These are phyloP conservation scores for Cladophialophora chaetospira DNA, from an alignment of 2,329 filamentous ascomycete species.

Conservation along the genomic window DNA sequence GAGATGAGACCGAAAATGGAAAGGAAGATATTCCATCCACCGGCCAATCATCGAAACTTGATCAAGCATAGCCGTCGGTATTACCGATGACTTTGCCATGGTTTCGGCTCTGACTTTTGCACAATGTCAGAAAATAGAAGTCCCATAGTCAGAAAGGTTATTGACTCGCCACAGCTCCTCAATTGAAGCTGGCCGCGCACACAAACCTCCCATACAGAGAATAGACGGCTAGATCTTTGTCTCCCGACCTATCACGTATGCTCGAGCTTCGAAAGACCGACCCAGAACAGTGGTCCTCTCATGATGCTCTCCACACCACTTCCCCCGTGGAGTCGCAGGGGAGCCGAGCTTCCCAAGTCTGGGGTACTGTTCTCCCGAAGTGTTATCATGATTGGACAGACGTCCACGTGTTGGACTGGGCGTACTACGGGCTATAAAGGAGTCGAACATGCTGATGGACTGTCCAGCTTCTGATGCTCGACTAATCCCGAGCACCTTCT, in stretches of 20 bases:
- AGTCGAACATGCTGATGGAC: background rate
- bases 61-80: too few relatives aligned
- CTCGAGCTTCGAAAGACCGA: background rate
- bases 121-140: background rate
- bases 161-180: background rate
- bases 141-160: background rate
- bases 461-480: background rate
- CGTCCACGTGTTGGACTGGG: background rate
- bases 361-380: background rate
- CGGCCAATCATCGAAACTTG: background rate
- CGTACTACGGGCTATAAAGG: background rate
- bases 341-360: slow-evolving; percentile 7
- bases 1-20: background rate
- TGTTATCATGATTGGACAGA: background rate
- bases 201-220: background rate
- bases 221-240: background rate
- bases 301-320: background rate
- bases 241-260: background rate
- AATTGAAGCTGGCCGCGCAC: background rate
- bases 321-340: background rate
- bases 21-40: background rate
- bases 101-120: background rate
- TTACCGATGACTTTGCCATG: background rate
- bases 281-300: background rate
- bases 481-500: background rate